Conservation (phyloP, 1,284 basidiomycete species). For the Cerrena zonata region DNA sequence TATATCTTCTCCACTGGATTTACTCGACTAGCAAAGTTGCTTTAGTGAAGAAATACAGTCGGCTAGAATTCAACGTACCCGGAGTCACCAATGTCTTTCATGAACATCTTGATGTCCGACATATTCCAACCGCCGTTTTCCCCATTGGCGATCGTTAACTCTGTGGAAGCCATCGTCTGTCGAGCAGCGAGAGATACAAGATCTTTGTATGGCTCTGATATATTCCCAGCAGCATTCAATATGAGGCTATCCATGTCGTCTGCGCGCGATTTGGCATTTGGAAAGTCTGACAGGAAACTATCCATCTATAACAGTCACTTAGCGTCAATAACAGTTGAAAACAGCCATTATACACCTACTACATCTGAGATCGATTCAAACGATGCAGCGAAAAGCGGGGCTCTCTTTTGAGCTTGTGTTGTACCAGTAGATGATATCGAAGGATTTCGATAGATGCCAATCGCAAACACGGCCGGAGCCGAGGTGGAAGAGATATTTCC, state of each 20-base stretch:
- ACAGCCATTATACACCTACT: no score
- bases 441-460: slow-evolving; percentile 22
- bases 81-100: no score
- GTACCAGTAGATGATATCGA: slow-evolving; percentile 13
- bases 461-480: slow-evolving; percentile 18
- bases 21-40: no score
- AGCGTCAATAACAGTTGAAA: no score
- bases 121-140: slow-evolving; percentile 29
- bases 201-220: slow-evolving; percentile 32
- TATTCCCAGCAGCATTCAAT: slow-evolving; percentile 14
- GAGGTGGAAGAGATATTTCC: slow-evolving; percentile 17
- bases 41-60: no score
- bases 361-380: slow-evolving; percentile 13
- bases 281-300: slow-evolving; percentile 24
- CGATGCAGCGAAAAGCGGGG: slow-evolving; percentile 21
- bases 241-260: slow-evolving; percentile 22
- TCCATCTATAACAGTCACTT: no score
- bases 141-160: slow-evolving; percentile 30
- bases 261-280: slow-evolving; percentile 17
- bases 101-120: no score
- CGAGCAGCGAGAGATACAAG: slow-evolving; percentile 36
- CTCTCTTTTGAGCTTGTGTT: slow-evolving; percentile 21
- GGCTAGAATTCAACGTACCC: no score
- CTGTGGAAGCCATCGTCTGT: slow-evolving; percentile 36
- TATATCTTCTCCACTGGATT: no score